These are phyloP conservation scores for Biscutella laevigata DNA, from an alignment of 441 rosid genomes.

Conservation along the genomic window DNA sequence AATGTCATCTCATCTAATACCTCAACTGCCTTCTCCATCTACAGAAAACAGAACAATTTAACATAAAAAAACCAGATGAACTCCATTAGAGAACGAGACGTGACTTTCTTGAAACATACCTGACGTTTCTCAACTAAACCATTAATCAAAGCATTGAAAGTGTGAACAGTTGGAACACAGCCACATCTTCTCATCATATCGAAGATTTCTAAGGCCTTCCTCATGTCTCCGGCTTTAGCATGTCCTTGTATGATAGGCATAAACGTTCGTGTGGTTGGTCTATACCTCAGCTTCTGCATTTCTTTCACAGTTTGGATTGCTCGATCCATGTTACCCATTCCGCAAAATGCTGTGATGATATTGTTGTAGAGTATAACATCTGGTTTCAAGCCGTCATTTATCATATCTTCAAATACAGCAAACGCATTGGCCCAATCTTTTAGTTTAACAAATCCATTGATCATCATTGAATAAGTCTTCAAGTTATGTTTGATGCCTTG, in stretches of 20 bases:
- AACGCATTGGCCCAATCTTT: slow-evolving; percentile 96
- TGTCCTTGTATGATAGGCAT: slow-evolving; percentile 83
- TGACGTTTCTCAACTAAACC: slow-evolving; percentile 85
- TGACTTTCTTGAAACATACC: slow-evolving; percentile 37
- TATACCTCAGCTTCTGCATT: slow-evolving; percentile 77
- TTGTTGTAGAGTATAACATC: slow-evolving; percentile 84
- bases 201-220: slow-evolving; percentile 67
- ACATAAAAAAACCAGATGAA: not conserved
- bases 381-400: slow-evolving; percentile 69
- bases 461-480: slow-evolving; percentile 93
- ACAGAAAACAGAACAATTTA: slow-evolving; percentile 21
- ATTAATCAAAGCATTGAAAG: slow-evolving; percentile 82
- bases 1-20: slow-evolving; percentile 80
- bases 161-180: slow-evolving; percentile 86
- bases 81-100: not conserved
- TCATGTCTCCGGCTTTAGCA: slow-evolving; percentile 75
- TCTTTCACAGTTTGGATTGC: slow-evolving; percentile 72
- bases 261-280: slow-evolving; percentile 76
- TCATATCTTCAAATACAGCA: slow-evolving; percentile 76
- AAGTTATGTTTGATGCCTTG: slow-evolving; percentile 73
- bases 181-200: slow-evolving; percentile 91
- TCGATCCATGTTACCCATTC: slow-evolving; percentile 96
- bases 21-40: slow-evolving; percentile 88
- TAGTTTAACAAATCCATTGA: slow-evolving; percentile 76
- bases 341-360: slow-evolving; percentile 80